Base-by-base conservation (phyloP, 75 land plant species). In the Cupressus sempervirens region DNA sequence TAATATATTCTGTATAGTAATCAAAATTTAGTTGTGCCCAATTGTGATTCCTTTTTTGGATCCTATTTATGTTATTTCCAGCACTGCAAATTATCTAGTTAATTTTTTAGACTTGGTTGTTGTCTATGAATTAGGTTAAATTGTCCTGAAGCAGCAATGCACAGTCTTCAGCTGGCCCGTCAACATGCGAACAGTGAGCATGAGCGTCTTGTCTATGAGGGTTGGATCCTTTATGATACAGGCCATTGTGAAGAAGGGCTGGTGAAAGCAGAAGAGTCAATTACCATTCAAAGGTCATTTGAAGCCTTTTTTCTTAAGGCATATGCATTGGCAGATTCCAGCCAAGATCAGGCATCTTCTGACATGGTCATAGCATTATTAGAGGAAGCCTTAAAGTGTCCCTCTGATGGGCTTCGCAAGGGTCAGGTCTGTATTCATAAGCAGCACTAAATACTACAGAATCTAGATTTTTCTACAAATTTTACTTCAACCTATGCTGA, bases 271-370 rank as follows among this genome's bases (percentile, higher is more conserved):
- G 95, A 96, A 88, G 96, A 96, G 86, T 97, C 99, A 46, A 93
- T 97, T 82, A 50, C 85, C 26, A 85, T 96, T 30, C 91, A 93
- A 29, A 92, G 98, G 83, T 97, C 99, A 35, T 97, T 97, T 87
- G 99, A 97, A 85, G 98, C 99, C 15, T 97, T 96, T 86, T 97
- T 97, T 73, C 81, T 97, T 58, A 97, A 97, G 87, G 99, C 99
- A 18, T 97, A 96, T 91, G 99, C 98, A 14, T 89, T 96, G 89
- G 99, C 99, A 75, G 99, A 97, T 87, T 96, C 99, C 46, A 92
- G 95, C 75, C 86, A 84, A 43, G 98, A 97, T 85, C 89, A 88
- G 43, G 92, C 93, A 73, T 96, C 91, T 53, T 93, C 98, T n/a
- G 83, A 88, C 4, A 88, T 86, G 84, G 95, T 96, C 75, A 86